Conservation (phyloP, 2,329 filamentous ascomycete species). For the Aspergillus eucalypticola region DNA sequence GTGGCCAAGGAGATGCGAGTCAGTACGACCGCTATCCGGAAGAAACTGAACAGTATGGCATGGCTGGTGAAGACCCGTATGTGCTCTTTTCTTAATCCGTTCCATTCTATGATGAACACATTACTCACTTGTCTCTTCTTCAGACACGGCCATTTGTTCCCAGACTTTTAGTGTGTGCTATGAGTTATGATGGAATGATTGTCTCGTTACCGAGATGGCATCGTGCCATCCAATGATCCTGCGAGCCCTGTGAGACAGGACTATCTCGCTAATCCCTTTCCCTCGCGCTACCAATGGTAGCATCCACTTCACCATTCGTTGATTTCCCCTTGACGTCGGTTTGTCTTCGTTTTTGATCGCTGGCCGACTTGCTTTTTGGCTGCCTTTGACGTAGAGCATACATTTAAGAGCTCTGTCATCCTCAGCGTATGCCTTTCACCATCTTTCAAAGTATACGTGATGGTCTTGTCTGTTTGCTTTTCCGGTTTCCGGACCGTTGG, state of each 20-base stretch:
- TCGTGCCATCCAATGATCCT: constrained; percentile 2
- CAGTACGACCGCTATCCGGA: constrained; percentile 98
- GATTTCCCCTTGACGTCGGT: constrained; percentile 6
- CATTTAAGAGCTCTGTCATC: neutral
- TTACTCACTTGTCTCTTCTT: constrained; percentile 2
- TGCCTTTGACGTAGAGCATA: constrained; percentile 5
- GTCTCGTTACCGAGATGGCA: constrained; percentile 19
- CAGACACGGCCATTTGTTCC: constrained; percentile 73
- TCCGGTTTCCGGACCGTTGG: neutral
- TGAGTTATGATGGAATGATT: constrained; percentile 36
- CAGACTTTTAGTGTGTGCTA: constrained; percentile 63
- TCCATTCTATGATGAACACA: constrained; percentile 5
- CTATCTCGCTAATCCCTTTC: neutral
- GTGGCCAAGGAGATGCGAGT: constrained; percentile 90
- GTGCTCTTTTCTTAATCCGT: constrained; percentile 44
- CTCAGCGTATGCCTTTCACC: constrained; percentile 10
- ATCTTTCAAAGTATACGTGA: constrained; percentile 5
- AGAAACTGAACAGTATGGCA: constrained; percentile 89
- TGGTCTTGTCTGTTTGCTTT: neutral
- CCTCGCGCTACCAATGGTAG: constrained; percentile 1
- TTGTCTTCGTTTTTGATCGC: constrained; percentile 21
- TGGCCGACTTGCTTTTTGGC: constrained; percentile 20
- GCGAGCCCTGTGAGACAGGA: neutral
- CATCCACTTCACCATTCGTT: constrained; percentile 1
- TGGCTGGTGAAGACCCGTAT: constrained; percentile 78